A percentile compares a stretch with the other conserved stretches of the same genome.
phyloP scores from a whole-genome alignment of 2,329 filamentous ascomycete species.

The Cercospora brassicicola region DNA sequence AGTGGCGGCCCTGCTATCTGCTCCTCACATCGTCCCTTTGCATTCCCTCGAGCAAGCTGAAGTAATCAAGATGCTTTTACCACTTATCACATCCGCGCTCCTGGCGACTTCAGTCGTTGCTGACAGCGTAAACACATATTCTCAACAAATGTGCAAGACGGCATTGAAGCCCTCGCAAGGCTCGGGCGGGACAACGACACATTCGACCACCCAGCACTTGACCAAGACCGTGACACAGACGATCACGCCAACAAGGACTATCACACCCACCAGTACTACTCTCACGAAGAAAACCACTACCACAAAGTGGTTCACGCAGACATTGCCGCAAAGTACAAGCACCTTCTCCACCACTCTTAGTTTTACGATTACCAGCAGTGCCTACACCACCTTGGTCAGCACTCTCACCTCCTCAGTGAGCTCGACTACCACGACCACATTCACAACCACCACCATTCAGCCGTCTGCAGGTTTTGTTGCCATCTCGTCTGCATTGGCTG shows the following conservation, averaged over 20 bases:
- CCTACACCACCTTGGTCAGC: conserved; percentile 15
- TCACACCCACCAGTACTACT: conserved; percentile 4
- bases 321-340: conserved; percentile 18
- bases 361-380: conserved; percentile 16
- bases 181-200: conserved; percentile 1
- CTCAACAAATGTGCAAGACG: background rate
- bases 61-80: background rate
- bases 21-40: background rate
- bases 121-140: conserved; percentile 8
- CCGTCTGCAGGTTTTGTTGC: conserved; percentile 18
- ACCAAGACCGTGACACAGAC: conserved; percentile 1
- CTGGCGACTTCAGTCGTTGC: background rate
- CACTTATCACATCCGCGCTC: background rate
- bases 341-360: conserved; percentile 17
- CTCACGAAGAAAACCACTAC: conserved; percentile 6
- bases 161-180: background rate
- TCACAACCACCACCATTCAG: conserved; percentile 15
- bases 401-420: conserved; percentile 8
- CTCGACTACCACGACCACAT: conserved; percentile 18
- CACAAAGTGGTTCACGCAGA: conserved; percentile 7
- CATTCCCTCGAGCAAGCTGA: background rate
- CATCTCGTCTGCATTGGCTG: conserved; percentile 17
- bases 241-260: background rate
- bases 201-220: background rate
- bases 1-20: background rate